Conservation (phyloP, 345 rosid species). For the Arabidopsis thaliana region TAIR10.1 NC_003076.8:9495501-9496000, state of each 20-base stretch:
- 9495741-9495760: slow-evolving; percentile 10
- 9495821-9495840: not conserved
- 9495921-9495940: not conserved
- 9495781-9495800: not conserved
- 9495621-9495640: slow-evolving; percentile 28
- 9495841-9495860: slow-evolving; percentile 46
- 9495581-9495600: slow-evolving; percentile 40
- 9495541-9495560: slow-evolving; percentile 37
- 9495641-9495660: slow-evolving; percentile 36
- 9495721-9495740: slow-evolving; percentile 38
- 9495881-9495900: slow-evolving; percentile 40
- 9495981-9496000: slow-evolving; percentile 9
- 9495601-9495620: slow-evolving; percentile 38
- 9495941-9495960: slow-evolving; percentile 38
- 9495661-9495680: slow-evolving; percentile 32
- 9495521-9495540: slow-evolving; percentile 30
- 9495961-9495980: slow-evolving; percentile 17
- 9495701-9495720: slow-evolving; percentile 34
- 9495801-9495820: not conserved
- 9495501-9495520: slow-evolving; percentile 27
- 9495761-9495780: slow-evolving; percentile 11
- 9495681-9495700: slow-evolving; percentile 43
- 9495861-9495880: slow-evolving; percentile 38
- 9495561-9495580: slow-evolving; percentile 42
- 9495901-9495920: slow-evolving; percentile 6